Conservation (phyloP, 495 filamentous ascomycete genomes). For the Penicillium samsonianum region DNA sequence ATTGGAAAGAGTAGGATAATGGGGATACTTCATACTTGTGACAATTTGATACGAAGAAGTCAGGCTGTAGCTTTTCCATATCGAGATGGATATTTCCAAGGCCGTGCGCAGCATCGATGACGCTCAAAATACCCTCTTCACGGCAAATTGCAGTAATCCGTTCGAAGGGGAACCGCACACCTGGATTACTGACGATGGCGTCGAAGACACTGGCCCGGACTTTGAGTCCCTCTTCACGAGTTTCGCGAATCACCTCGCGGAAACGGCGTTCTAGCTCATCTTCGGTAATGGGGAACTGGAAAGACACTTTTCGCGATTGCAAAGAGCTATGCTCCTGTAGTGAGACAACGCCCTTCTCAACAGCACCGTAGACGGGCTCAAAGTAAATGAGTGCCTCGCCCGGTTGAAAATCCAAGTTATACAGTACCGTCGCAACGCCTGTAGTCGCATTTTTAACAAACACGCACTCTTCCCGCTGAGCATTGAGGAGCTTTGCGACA, state of each 20-base stretch:
- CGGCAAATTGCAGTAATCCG: conserved; percentile 59
- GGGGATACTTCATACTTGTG: conserved; percentile 64
- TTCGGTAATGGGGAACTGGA: conserved; percentile 61
- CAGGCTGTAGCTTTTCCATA: conserved; percentile 62
- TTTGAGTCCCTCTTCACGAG: conserved; percentile 45
- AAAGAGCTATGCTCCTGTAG: conserved; percentile 60
- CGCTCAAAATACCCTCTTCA: conserved; percentile 60
- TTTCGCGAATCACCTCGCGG: conserved; percentile 43
- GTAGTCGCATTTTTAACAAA: conserved; percentile 82
- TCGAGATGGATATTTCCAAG: conserved; percentile 75
- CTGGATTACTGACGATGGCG: conserved; percentile 71
- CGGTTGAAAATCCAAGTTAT: conserved; percentile 61
- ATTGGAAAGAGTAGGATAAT: not conserved
- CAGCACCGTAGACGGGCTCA: conserved; percentile 73
- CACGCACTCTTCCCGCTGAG: conserved; percentile 63
- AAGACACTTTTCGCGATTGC: conserved; percentile 39
- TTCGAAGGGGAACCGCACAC: conserved; percentile 78
- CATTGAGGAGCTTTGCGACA: conserved; percentile 64
- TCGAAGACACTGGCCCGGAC: conserved; percentile 74
- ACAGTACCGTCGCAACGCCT: conserved; percentile 77
- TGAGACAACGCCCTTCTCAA: conserved; percentile 69
- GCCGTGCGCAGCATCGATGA: conserved; percentile 82
- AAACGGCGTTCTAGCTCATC: conserved; percentile 58
- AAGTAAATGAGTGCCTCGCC: conserved; percentile 69
- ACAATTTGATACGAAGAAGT: conserved; percentile 82